Base-by-base conservation (phyloP, 495 filamentous ascomycete genomes). In the Daldinia caldariorum region DNA sequence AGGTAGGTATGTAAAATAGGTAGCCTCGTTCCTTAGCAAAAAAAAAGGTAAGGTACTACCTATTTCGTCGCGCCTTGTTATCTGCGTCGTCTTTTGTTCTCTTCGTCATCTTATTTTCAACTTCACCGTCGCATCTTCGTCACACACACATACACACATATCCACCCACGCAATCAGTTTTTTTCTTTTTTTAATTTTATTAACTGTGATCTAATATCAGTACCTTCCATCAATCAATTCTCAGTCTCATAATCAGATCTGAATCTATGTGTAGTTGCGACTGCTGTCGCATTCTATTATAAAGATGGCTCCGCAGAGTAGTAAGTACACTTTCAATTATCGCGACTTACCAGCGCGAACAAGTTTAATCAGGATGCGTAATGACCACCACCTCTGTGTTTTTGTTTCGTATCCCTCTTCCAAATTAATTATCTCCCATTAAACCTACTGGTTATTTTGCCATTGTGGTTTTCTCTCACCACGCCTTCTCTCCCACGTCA, bases 271-370 rank as follows among this genome's bases (percentile, higher is more conserved):
- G 26, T 34, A 1, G 38, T 20, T 32, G 56, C 56, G 64, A 60
- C 57, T 35, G 22, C 12, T 39, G 58, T 58, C 56, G 38, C 63
- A 51, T 54, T 61, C 31, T 29, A 45, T 53, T 37, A 37, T 41
- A 29, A 64, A 59, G 6, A 77, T 77, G 75, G 75, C 75, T 20
- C 75, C 75, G 4, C 72, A 75, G 39, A 73, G 64, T 56, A 43
- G 75, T 77, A 75, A 67, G 75, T 71, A 13, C 38, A 63, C 13
- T 51, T 56, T 58, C 43, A n/a, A 14, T 59, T 31, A 37, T 43
- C 39, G 12, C 26, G 34, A 51, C 13, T 59, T 61, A n/a, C 37
- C 2, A 4, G n/a, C 3, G 57, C 20, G 13, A 49, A 26, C 41
- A 45, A 3, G 13, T 34, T 38, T 18, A 18, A 35, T 12, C 16